phyloP scores from a whole-genome alignment of 2,329 filamentous ascomycete species.

The Ascochyta pisi region DNA sequence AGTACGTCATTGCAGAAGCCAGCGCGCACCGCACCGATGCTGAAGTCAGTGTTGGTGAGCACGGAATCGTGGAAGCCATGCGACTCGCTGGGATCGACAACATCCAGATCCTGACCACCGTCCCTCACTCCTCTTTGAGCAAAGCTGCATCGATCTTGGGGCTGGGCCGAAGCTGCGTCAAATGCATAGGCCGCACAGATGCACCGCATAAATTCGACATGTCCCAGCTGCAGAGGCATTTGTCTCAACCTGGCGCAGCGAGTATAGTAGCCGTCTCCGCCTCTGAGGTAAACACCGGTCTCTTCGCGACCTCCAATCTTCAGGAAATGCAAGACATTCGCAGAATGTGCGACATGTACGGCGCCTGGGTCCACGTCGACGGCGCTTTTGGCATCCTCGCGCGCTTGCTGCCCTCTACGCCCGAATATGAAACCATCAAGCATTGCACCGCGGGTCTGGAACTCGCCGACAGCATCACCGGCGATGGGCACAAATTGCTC shows the following conservation, averaged over 20 bases:
- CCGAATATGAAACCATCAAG: constrained; percentile 64
- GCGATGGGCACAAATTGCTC: constrained; percentile 89
- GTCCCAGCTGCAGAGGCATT: constrained; percentile 65
- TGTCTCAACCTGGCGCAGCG: constrained; percentile 63
- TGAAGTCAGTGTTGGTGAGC: constrained; percentile 64
- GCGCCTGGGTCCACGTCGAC: constrained; percentile 89
- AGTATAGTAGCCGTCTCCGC: constrained; percentile 82
- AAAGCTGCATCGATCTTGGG: constrained; percentile 87
- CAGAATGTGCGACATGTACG: constrained; percentile 72
- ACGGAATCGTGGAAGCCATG: constrained; percentile 74
- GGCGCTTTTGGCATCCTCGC: constrained; percentile 89
- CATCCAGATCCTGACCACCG: constrained; percentile 79
- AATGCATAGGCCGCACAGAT: constrained; percentile 61
- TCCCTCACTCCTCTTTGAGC: constrained; percentile 80
- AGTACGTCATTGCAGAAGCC: constrained; percentile 64
- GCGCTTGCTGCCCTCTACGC: constrained; percentile 63
- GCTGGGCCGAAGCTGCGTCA: constrained; percentile 73
- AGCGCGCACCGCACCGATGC: constrained; percentile 45
- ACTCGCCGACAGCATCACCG: constrained; percentile 84
- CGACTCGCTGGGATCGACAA: constrained; percentile 66
- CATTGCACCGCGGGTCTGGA: constrained; percentile 70
- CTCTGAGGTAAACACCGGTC: constrained; percentile 89
- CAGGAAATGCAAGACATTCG: constrained; percentile 70
- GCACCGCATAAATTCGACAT: constrained; percentile 76
- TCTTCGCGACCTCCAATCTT: constrained; percentile 69